Evolutionary conservation across 2,329 filamentous ascomycete genomes (phyloP).

Genomic region (Fusarium sp.): DNA sequence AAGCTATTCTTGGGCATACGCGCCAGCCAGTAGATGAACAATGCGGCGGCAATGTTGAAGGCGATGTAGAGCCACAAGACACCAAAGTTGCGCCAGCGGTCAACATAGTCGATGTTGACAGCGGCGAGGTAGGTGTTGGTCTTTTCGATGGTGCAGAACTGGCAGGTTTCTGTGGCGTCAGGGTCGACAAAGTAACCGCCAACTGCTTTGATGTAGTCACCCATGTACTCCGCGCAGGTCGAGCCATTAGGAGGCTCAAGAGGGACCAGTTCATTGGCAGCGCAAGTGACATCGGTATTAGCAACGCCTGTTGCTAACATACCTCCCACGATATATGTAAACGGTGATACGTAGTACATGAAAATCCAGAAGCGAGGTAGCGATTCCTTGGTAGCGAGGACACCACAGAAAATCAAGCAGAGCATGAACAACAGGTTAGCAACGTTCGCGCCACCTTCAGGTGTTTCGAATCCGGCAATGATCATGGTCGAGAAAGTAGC

Average conservation of each 20-base stretch:
- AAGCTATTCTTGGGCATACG: slow-evolving; percentile 60
- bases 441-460: slow-evolving; percentile 75
- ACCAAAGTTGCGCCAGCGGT: slow-evolving; percentile 79
- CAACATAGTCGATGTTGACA: slow-evolving; percentile 66
- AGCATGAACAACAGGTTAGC: slow-evolving; percentile 76
- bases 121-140: slow-evolving; percentile 66
- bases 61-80: slow-evolving; percentile 70
- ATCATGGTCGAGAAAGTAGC: slow-evolving; percentile 85
- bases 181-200: slow-evolving; percentile 69
- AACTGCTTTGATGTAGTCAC: slow-evolving; percentile 59
- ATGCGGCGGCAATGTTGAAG: slow-evolving; percentile 69
- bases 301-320: slow-evolving; percentile 80
- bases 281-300: slow-evolving; percentile 74
- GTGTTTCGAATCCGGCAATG: slow-evolving; percentile 75
- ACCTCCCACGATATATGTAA: slow-evolving; percentile 83
- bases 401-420: slow-evolving; percentile 59
- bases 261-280: slow-evolving; percentile 74
- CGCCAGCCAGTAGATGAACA: slow-evolving; percentile 69
- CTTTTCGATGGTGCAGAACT: slow-evolving; percentile 66
- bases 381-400: slow-evolving; percentile 57
- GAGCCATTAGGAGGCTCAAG: slow-evolving; percentile 70
- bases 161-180: slow-evolving; percentile 64
- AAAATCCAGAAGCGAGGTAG: slow-evolving; percentile 65
- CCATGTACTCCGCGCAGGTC: slow-evolving; percentile 73
- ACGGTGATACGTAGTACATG: slow-evolving; percentile 79